Base-by-base conservation (phyloP, 2,329 filamentous ascomycete species). In the Coniochaeta sp. region DNA sequence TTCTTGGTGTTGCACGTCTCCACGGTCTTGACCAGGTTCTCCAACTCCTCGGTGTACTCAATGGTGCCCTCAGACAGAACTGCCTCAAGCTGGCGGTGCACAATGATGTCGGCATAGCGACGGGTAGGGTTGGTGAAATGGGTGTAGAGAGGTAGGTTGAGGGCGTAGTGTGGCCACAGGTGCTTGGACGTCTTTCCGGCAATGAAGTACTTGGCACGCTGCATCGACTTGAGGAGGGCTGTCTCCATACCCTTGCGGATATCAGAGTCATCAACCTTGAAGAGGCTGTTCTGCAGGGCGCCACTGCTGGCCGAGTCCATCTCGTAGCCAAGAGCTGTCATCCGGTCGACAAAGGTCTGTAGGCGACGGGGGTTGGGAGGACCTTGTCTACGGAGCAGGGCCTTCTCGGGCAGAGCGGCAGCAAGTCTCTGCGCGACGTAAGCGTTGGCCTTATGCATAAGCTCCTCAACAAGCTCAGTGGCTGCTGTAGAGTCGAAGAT, bases 1-100 rank as follows among this genome's bases (percentile, higher is more conserved):
- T 97, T 99, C 84, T 97, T 99, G 65, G 89, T 96, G 75, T 99
- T 99, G 79, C 90, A 96, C 60, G 89, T 83, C 70, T 99, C 94
- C 8, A 91, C 88, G 49, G 88, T 95, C 82, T 97, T 99, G 62
- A 85, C 85, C 38, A 99, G 76, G 52, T 78, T 85, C 65, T 99
- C 94, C 55, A 94, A 70, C 56, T 99, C 94, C 59, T 99, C 94
- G 4, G 75, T 84, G 68, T 94, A 96, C 63, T 96, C 91, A 47
- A 89, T 78, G 56, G 85, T 80, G 56, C 88, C 89, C 51, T 90
- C 82, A 1, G 90, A 94, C 32, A 99, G 78, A 49, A 90, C 83
- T 54, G 88, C 81, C 65, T 97, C 91, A 24, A 99, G 78, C 71
- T 99, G 94, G 52, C 94, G 91, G 69, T 99, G 94, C 30, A 96